These are phyloP conservation scores for Penicillium pulvis DNA, from an alignment of 495 filamentous ascomycete species.

Conservation along the genomic window DNA sequence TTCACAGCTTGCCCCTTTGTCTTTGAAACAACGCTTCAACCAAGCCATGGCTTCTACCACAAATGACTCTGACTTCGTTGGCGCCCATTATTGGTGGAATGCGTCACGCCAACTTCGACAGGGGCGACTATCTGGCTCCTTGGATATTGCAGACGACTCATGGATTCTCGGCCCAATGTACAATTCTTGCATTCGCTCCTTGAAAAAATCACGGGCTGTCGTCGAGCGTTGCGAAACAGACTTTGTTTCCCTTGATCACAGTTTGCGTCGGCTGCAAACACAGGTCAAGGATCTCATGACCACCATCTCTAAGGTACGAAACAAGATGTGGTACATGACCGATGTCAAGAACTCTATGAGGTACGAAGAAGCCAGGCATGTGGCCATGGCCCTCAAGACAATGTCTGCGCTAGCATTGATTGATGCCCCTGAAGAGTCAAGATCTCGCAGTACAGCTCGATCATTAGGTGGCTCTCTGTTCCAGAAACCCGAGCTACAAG, in stretches of 20 bases:
- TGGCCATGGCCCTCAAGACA: conserved; percentile 85
- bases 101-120: conserved; percentile 43
- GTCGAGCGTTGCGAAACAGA: conserved; percentile 47
- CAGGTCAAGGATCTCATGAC: conserved; percentile 37
- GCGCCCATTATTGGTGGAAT: conserved; percentile 55
- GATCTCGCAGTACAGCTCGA: conserved; percentile 54
- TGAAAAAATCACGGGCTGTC: conserved; percentile 39
- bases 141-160: conserved; percentile 33
- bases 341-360: conserved; percentile 89
- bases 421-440: conserved; percentile 44
- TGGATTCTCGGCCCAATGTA: conserved; percentile 49
- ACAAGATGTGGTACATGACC: conserved; percentile 99
- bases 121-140: conserved; percentile 20
- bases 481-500: conserved; percentile 80
- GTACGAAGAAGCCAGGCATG: conserved; percentile 87
- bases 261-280: conserved; percentile 39
- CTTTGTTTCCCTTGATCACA: conserved; percentile 40
- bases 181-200: conserved; percentile 34
- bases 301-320: conserved; percentile 53
- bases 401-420: conserved; percentile 62
- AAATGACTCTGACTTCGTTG: conserved; percentile 45
- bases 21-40: conserved; percentile 44
- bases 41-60: conserved; percentile 42
- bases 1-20: conserved; percentile 9
- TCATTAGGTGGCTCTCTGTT: conserved; percentile 63